Conservation (phyloP, 1,284 basidiomycete species). For the Porogramme epimiltina region DNA sequence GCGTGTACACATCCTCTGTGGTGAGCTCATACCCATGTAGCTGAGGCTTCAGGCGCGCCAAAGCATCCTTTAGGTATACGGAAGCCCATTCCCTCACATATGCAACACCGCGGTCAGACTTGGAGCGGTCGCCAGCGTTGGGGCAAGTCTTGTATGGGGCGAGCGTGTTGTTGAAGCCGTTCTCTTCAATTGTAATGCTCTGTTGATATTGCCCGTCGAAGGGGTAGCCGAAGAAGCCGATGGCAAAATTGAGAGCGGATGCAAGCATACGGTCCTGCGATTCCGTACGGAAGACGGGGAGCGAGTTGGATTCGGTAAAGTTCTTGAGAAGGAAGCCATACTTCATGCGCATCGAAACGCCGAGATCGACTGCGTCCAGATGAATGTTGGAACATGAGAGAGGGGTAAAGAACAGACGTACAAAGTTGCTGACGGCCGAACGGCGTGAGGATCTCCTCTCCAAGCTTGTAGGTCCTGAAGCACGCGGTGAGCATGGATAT, state of each 20-base stretch:
- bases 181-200: conserved; percentile 76
- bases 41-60: conserved; percentile 59
- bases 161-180: conserved; percentile 78
- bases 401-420: conserved; percentile 27
- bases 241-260: conserved; percentile 82
- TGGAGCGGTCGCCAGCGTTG: conserved; percentile 53
- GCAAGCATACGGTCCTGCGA: conserved; percentile 87
- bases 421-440: conserved; percentile 83
- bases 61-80: conserved; percentile 72
- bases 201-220: conserved; percentile 78
- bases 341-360: conserved; percentile 73
- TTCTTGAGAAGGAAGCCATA: conserved; percentile 83
- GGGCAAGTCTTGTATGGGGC: conserved; percentile 76
- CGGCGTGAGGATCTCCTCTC: conserved; percentile 80
- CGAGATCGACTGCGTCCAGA: conserved; percentile 59
- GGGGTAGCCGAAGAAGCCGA: conserved; percentile 88
- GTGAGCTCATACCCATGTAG: conserved; percentile 68
- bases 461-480: conserved; percentile 78
- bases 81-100: conserved; percentile 67
- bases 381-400: background rate
- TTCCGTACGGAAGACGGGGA: conserved; percentile 88
- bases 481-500: conserved; percentile 1
- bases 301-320: conserved; percentile 68
- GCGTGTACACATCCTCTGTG: conserved; percentile 70
- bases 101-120: conserved; percentile 55